phyloP scores from a whole-genome alignment of 2,329 filamentous ascomycete genomes.

The Macrophomina phaseolina region DNA sequence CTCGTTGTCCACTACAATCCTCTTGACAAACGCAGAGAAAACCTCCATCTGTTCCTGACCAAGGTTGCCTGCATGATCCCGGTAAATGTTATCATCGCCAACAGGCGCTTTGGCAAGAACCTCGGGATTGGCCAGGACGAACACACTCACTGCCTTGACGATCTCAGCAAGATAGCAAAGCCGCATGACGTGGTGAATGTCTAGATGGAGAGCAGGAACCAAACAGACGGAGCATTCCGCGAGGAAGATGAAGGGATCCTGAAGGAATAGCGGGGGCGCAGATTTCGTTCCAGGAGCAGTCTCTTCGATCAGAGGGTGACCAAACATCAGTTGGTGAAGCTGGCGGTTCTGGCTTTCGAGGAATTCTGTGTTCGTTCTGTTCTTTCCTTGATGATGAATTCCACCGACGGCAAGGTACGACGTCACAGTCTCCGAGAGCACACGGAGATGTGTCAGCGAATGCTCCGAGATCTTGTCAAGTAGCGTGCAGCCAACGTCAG shows the following conservation, averaged over 20 bases:
- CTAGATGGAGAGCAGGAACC: conserved; percentile 69
- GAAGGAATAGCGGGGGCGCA: conserved; percentile 63
- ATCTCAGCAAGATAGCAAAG: conserved; percentile 92
- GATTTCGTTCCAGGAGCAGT: conserved; percentile 50
- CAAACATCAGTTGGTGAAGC: conserved; percentile 76
- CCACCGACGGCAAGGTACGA: conserved; percentile 82
- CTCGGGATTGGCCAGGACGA: conserved; percentile 39
- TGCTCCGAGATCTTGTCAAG: conserved; percentile 85
- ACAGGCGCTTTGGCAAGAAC: conserved; percentile 16
- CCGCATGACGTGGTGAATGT: conserved; percentile 79
- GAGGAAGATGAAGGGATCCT: conserved; percentile 81
- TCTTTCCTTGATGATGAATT: conserved; percentile 63
- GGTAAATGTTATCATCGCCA: conserved; percentile 15
- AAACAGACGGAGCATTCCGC: conserved; percentile 78
- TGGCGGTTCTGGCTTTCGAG: conserved; percentile 72
- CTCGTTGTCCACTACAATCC: conserved; percentile 36
- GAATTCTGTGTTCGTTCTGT: conserved; percentile 70
- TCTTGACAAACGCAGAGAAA: conserved; percentile 40
- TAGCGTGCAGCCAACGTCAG: conserved; percentile 71
- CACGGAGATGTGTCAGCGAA: conserved; percentile 81
- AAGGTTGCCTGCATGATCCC: conserved; percentile 33
- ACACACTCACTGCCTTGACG: conserved; percentile 74
- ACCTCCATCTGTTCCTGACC: conserved; percentile 41
- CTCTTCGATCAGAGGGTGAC: conserved; percentile 50
- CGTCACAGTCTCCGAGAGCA: conserved; percentile 84